A percentile compares a stretch with the other conserved stretches of the same genome.
phyloP scores from a whole-genome alignment of 257 asterid species.

The Petrea volubilis region DNA sequence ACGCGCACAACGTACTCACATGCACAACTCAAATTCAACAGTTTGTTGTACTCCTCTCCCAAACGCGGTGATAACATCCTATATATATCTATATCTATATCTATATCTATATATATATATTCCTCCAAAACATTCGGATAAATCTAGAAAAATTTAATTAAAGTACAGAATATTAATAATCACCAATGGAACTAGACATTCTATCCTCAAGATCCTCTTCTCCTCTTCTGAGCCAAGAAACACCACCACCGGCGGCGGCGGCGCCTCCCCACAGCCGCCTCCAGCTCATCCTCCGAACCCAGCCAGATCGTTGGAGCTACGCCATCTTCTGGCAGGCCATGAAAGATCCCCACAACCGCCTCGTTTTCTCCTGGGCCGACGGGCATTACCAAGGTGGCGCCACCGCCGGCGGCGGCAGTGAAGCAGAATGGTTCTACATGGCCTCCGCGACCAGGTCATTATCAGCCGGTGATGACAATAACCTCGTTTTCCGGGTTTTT shows the following conservation, averaged over 20 bases:
- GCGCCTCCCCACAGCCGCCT: slow-evolving; percentile 22
- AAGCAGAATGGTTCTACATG: slow-evolving; percentile 39
- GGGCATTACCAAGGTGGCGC: slow-evolving; percentile 29
- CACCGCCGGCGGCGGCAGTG: neutral
- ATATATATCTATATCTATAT: too few relatives aligned
- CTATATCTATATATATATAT: too few relatives aligned
- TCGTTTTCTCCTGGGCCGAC: slow-evolving; percentile 38
- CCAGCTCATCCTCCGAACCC: slow-evolving; percentile 35
- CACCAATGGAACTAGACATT: slow-evolving; percentile 25
- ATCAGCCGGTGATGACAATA: slow-evolving; percentile 6
- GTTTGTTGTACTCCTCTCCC: too few relatives aligned
- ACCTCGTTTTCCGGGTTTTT: slow-evolving; percentile 26
- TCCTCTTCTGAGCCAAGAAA: neutral
- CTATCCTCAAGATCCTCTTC: slow-evolving; percentile 14
- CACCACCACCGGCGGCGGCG: too few relatives aligned
- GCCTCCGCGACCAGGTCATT: slow-evolving; percentile 27
- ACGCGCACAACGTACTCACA: too few relatives aligned
- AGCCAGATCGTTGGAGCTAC: slow-evolving; percentile 37
- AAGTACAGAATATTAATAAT: too few relatives aligned
- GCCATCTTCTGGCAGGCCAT: slow-evolving; percentile 44
- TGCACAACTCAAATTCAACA: too few relatives aligned
- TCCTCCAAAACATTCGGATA: too few relatives aligned
- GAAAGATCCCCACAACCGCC: slow-evolving; percentile 15
- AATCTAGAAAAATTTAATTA: too few relatives aligned
- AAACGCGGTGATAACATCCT: too few relatives aligned